A percentile compares a stretch with the other conserved stretches of the same genome.
Conservation (phyloP, 1,284 basidiomycete species). For the Tetrapyrgos nigripes region DNA sequence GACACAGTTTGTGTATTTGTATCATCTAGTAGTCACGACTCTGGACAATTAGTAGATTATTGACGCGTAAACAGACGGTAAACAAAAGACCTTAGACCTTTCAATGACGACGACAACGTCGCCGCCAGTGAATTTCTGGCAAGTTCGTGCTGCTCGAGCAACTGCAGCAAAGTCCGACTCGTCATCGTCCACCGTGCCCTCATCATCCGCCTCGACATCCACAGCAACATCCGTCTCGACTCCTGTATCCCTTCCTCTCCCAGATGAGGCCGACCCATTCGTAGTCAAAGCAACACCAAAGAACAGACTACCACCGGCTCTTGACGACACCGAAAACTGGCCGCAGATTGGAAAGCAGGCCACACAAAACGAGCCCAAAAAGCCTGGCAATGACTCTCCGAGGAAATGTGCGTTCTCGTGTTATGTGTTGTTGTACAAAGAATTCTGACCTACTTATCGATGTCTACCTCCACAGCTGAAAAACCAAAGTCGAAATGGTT, state of each 20-base stretch:
- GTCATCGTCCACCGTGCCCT: not conserved
- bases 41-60: not conserved
- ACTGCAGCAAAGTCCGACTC: not conserved
- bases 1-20: not conserved
- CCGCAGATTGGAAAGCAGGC: not conserved
- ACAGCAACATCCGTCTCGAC: not conserved
- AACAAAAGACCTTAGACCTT: not conserved
- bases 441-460: not conserved
- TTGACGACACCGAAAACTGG: not conserved
- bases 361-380: not conserved
- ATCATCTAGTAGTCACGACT: not conserved
- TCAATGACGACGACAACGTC: not conserved
- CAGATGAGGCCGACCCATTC: not conserved
- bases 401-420: not conserved
- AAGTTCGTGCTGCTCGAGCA: not conserved
- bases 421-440: not conserved
- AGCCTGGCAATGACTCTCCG: not conserved
- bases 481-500: conserved; percentile 14
- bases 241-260: not conserved
- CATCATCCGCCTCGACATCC: conserved; percentile 4
- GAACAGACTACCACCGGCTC: not conserved
- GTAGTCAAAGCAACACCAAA: not conserved
- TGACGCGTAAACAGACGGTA: not conserved
- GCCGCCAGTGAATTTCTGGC: not conserved
- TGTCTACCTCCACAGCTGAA: not conserved